Conservation (phyloP, 495 filamentous ascomycete genomes). For the Annulohypoxylon nitens region DNA sequence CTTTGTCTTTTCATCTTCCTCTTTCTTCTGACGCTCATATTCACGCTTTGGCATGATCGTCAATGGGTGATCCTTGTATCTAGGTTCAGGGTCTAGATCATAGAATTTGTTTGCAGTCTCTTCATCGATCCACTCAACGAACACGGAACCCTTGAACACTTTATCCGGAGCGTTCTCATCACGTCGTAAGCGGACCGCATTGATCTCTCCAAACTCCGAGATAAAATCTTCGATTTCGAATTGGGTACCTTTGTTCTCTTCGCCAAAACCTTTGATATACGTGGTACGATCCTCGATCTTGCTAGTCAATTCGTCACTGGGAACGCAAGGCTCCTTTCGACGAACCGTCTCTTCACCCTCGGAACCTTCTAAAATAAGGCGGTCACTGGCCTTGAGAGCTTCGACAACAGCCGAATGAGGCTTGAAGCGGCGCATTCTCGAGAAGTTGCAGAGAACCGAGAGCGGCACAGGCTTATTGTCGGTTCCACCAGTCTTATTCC, state of each 20-base stretch:
- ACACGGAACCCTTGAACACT: constrained; percentile 92
- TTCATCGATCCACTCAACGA: constrained; percentile 86
- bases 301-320: constrained; percentile 41
- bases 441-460: constrained; percentile 82
- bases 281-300: constrained; percentile 55
- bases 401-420: constrained; percentile 83
- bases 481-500: constrained; percentile 77
- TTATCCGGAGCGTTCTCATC: constrained; percentile 61
- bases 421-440: constrained; percentile 93
- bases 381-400: constrained; percentile 79
- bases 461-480: constrained; percentile 84
- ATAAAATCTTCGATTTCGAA: constrained; percentile 95
- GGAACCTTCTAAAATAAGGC: constrained; percentile 75
- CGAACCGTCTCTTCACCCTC: constrained; percentile 66
- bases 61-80: constrained; percentile 80
- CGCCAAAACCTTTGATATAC: constrained; percentile 87
- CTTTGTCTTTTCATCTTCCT: constrained; percentile 46
- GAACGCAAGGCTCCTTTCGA: constrained; percentile 76
- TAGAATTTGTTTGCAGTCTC: constrained; percentile 83
- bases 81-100: constrained; percentile 80
- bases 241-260: constrained; percentile 81
- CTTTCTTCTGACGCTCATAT: constrained; percentile 82
- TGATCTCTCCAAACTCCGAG: constrained; percentile 79
- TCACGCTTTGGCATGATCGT: constrained; percentile 85
- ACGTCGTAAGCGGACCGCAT: constrained; percentile 89